Evolutionary conservation across 148 eudicot species (phyloP), one percentile per base, ranked within the genome.

Genomic region (Diospyros kaki): DNA sequence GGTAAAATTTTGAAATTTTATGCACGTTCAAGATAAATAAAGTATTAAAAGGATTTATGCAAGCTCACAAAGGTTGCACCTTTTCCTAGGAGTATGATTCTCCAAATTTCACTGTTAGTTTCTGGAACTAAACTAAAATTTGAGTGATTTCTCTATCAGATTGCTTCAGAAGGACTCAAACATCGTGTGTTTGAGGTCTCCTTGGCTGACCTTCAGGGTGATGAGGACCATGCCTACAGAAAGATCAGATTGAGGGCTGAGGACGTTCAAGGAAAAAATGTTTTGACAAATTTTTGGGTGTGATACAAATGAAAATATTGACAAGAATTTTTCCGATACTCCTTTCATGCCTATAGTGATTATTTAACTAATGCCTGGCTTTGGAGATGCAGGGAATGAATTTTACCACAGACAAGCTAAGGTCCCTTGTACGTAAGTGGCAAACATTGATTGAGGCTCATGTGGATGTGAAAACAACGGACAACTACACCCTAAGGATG

Each of bases 91-190:
- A 15, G 18, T 14, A 28, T n/a, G 2, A 11, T 64, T 13, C 11
- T 1, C 46, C 40, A 15, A 40, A n/a, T 1, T 28, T 0, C 38
- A 1, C 18, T 44, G 12, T 9, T 1, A 64, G 2, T 45, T 56
- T 41, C 9, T 58, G 46, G 42, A 9, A 10, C 4, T 6, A 59
- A 9, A 17, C 56, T n/a, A n/a, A 10, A 18, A 1, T 53, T 39
- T 58, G 2, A 18, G 17, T 14, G 12, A 45, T 11, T 4, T 53
- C 42, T 54, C 39, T 15, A 1, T 40, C 83, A 84, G 90, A 87
- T 87, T 80, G 90, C 90, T 61, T 87, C 90, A 0, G 90, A 87
- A 41, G 90, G 90, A 52, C 90, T 87, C 60, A 87, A 87, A 63
- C 90, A 87, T 51, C 76, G 87, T 58, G 87, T 86, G 6, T 84